These are phyloP conservation scores for Kluyveromyces lactis DNA, from an alignment of 805 yeast genomes.

Conservation along the genomic window DNA sequence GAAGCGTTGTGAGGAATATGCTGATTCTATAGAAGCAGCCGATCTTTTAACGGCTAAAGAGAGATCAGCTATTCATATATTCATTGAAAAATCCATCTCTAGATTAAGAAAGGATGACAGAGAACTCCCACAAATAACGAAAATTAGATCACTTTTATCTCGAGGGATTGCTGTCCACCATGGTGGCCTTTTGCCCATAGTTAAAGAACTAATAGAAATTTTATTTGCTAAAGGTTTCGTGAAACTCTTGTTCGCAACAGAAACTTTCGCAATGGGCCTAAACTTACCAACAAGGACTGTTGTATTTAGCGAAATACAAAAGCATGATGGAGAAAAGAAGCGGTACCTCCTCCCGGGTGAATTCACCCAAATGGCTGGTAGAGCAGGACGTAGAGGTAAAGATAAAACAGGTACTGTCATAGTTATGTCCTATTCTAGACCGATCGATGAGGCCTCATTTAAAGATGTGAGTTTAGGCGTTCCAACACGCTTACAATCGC, in stretches of 20 bases:
- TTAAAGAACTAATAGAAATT: constrained; percentile 88
- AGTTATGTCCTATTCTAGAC: constrained; percentile 72
- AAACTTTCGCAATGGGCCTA: constrained; percentile 97
- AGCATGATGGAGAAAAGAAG: constrained; percentile 83
- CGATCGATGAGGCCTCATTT: constrained; percentile 48
- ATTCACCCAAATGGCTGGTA: constrained; percentile 97
- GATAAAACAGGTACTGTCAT: constrained; percentile 93
- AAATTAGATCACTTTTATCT: constrained; percentile 70
- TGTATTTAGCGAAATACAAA: constrained; percentile 74
- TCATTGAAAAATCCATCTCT: constrained; percentile 80
- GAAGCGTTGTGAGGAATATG: constrained; percentile 89
- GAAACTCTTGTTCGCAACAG: constrained; percentile 91
- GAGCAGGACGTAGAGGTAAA: constrained; percentile 97
- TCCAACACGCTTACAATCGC: constrained; percentile 85
- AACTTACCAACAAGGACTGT: constrained; percentile 96
- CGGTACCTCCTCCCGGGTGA: constrained; percentile 89
- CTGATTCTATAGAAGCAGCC: constrained; percentile 61
- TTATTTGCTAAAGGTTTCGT: constrained; percentile 79
- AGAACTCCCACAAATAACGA: constrained; percentile 82
- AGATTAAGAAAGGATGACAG: constrained; percentile 88
- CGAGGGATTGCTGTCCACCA: constrained; percentile 96
- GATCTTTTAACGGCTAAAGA: constrained; percentile 82
- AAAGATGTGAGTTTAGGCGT: constrained; percentile 80
- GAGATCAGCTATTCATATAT: constrained; percentile 86
- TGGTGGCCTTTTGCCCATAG: constrained; percentile 88